Evolutionary conservation across 306 rosid genomes (phyloP).

Genomic region (Cucurbita moschata): DNA sequence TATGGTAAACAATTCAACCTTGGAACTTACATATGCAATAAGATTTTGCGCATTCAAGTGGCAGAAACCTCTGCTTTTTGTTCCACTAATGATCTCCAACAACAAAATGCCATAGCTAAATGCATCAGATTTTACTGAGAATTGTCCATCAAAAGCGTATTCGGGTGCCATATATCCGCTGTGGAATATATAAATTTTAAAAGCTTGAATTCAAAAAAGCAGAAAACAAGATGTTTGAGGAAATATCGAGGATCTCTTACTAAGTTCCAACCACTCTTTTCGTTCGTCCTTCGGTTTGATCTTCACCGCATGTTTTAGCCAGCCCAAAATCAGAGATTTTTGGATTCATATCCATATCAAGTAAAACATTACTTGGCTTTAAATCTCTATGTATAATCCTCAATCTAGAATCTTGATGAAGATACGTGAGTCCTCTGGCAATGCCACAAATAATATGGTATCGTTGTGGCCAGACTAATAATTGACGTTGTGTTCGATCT

Average conservation of each 20-base stretch:
- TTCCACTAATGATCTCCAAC: conserved; percentile 16
- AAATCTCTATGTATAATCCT: conserved; percentile 20
- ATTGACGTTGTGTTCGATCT: conserved; percentile 1
- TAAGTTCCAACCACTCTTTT: conserved; percentile 16
- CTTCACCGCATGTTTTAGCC: conserved; percentile 11
- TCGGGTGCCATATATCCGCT: conserved; percentile 19
- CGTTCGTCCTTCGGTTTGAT: conserved; percentile 11
- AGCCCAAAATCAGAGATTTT: conserved; percentile 16
- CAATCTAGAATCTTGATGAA: conserved; percentile 17
- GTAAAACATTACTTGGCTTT: conserved; percentile 10
- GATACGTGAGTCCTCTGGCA: conserved; percentile 15
- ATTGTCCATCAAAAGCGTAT: conserved; percentile 12
- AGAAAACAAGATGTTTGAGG: background rate
- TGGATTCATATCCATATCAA: conserved; percentile 13
- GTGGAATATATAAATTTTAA: background rate
- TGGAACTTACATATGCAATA: background rate
- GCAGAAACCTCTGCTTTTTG: background rate
- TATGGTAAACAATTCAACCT: background rate
- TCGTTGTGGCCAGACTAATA: conserved; percentile 5
- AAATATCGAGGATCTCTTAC: conserved; percentile 1
- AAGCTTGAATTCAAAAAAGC: background rate
- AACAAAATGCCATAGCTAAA: conserved; percentile 12
- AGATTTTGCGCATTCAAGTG: background rate
- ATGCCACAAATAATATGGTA: conserved; percentile 4
- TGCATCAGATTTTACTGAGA: conserved; percentile 9